These are phyloP conservation scores for Nemophila menziesii DNA, from an alignment of 257 asterid genomes.

Conservation along the genomic window DNA sequence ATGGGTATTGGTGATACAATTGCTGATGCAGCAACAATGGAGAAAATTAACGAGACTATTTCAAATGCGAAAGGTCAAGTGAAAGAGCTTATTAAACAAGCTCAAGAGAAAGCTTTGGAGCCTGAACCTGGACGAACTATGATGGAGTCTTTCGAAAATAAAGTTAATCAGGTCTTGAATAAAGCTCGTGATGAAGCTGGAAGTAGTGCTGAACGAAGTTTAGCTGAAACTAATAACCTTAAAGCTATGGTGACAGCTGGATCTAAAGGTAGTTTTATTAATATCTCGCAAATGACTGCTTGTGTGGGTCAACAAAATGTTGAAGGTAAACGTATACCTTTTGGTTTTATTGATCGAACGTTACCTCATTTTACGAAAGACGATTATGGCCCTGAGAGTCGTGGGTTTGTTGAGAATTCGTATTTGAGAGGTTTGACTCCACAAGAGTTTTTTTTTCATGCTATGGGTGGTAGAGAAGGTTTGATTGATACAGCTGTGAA, in stretches of 20 bases:
- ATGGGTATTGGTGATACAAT: slow-evolving; percentile 98
- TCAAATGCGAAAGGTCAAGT: slow-evolving; percentile 80
- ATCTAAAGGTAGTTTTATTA: slow-evolving; percentile 97
- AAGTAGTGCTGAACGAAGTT: slow-evolving; percentile 94
- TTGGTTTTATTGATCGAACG: slow-evolving; percentile 82
- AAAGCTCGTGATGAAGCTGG: slow-evolving; percentile 99
- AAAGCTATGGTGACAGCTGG: slow-evolving; percentile 99
- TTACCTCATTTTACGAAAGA: slow-evolving; percentile 91
- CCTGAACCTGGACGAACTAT: slow-evolving; percentile 99
- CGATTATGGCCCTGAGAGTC: slow-evolving; percentile 97
- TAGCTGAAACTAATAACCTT: slow-evolving; percentile 93
- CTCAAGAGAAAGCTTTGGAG: slow-evolving; percentile 73
- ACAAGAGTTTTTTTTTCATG: slow-evolving; percentile 97
- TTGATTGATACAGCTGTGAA: slow-evolving; percentile 97
- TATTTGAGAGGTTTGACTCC: slow-evolving; percentile 95
- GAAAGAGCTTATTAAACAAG: slow-evolving; percentile 65
- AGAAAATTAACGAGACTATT: slow-evolving; percentile 69
- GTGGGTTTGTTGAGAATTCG: slow-evolving; percentile 99
- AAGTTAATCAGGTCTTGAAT: slow-evolving; percentile 96
- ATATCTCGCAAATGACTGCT: slow-evolving; percentile 99
- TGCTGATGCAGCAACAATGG: slow-evolving; percentile 94
- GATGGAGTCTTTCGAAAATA: slow-evolving; percentile 95
- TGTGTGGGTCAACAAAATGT: slow-evolving; percentile 99
- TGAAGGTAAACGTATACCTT: slow-evolving; percentile 98
- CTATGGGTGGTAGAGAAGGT: slow-evolving; percentile 99